Percentiles rank a stretch among this genome's conserved stretches.
phyloP scores from a whole-genome alignment of 1,284 basidiomycete species.

The Trichosporon inkin region DNA sequence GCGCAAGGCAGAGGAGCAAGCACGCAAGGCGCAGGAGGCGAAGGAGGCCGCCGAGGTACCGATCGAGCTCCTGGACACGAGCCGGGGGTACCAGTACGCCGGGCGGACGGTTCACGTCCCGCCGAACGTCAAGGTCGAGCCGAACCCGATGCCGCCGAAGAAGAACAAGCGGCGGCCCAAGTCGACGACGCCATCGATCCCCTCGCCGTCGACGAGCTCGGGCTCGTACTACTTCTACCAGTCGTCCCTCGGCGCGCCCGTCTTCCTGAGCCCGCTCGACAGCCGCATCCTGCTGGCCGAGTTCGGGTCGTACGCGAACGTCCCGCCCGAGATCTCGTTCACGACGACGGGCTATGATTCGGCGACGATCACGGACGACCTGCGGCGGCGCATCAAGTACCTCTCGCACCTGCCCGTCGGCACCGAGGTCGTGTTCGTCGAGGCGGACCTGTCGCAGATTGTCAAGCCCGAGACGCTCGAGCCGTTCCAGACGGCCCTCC shows the following conservation, averaged over 20 bases:
- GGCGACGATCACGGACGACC: slow-evolving; percentile 71
- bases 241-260: slow-evolving; percentile 80
- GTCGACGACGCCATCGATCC: slow-evolving; percentile 33
- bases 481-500: slow-evolving; percentile 73
- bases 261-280: slow-evolving; percentile 93
- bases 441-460: slow-evolving; percentile 73
- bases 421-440: slow-evolving; percentile 89
- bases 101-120: slow-evolving; percentile 31
- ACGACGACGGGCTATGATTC: slow-evolving; percentile 69
- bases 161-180: slow-evolving; percentile 29
- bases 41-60: slow-evolving; percentile 21
- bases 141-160: slow-evolving; percentile 38
- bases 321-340: slow-evolving; percentile 77
- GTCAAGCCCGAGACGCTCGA: slow-evolving; percentile 68
- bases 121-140: slow-evolving; percentile 38
- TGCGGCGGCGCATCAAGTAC: slow-evolving; percentile 92
- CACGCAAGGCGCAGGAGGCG: slow-evolving; percentile 35
- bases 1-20: slow-evolving; percentile 31
- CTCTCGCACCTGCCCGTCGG: slow-evolving; percentile 86
- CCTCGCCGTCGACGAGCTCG: slow-evolving; percentile 20
- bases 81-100: slow-evolving; percentile 4
- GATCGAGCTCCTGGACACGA: slow-evolving; percentile 11
- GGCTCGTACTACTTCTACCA: slow-evolving; percentile 85
- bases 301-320: slow-evolving; percentile 73
- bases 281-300: slow-evolving; percentile 86